Evolutionary conservation across 495 filamentous ascomycete genomes (phyloP).

Genomic region (Margaritispora aquatica): DNA sequence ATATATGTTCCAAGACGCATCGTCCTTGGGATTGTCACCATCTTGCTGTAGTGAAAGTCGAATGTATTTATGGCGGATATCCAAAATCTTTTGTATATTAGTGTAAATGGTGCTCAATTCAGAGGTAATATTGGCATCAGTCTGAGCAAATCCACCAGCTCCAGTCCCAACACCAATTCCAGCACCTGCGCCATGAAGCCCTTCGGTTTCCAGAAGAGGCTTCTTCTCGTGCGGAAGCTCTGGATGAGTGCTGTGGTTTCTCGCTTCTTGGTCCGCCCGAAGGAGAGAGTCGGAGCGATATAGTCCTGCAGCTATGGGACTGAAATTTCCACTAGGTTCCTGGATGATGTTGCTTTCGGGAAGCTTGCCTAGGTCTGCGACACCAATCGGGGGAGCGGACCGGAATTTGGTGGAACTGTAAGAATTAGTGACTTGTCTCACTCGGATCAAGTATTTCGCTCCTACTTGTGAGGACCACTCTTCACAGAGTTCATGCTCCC

Average conservation of each 20-base stretch:
- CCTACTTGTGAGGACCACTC: conserved; percentile 19
- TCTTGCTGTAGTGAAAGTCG: conserved; percentile 75
- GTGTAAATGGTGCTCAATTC: conserved; percentile 81
- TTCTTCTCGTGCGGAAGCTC: conserved; percentile 42
- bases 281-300: conserved; percentile 28
- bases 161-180: conserved; percentile 40
- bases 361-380: conserved; percentile 25
- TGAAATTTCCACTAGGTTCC: conserved; percentile 19
- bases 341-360: conserved; percentile 25
- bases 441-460: neutral
- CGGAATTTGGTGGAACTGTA: conserved; percentile 20
- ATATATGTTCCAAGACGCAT: conserved; percentile 79
- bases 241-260: conserved; percentile 37
- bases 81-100: conserved; percentile 77
- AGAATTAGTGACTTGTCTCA: neutral
- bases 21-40: conserved; percentile 80
- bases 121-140: conserved; percentile 64
- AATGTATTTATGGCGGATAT: conserved; percentile 86
- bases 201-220: conserved; percentile 37
- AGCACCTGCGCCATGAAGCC: conserved; percentile 43
- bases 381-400: conserved; percentile 25
- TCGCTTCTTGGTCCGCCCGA: conserved; percentile 38
- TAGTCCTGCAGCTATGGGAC: conserved; percentile 6
- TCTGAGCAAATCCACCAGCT: conserved; percentile 38
- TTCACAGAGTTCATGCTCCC: conserved; percentile 35